phyloP scores from a whole-genome alignment of 495 filamentous ascomycete genomes.

The Saxophila tyrrhenica region DNA sequence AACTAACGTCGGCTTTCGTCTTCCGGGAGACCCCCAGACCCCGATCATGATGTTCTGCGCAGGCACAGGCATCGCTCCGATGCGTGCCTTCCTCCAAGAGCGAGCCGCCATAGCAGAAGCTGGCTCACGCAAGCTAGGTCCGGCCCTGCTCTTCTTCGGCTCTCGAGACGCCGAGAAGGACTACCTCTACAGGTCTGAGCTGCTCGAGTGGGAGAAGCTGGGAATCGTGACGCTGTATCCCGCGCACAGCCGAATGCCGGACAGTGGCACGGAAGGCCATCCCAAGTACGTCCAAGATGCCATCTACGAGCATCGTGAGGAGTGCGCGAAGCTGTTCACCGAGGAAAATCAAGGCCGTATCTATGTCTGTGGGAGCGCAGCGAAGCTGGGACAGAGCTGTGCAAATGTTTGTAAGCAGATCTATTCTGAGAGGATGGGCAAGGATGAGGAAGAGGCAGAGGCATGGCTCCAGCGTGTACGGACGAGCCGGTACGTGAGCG shows the following conservation, averaged over 20 bases:
- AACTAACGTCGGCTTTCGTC: conserved; percentile 52
- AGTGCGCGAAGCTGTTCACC: conserved; percentile 13
- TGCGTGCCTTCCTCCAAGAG: conserved; percentile 29
- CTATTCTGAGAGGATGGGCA: conserved; percentile 8
- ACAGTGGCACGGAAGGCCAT: background rate
- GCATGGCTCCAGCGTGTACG: background rate
- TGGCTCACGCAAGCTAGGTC: conserved; percentile 19
- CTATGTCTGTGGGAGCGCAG: conserved; percentile 6
- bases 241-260: conserved; percentile 7
- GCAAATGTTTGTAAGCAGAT: conserved; percentile 5
- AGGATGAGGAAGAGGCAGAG: conserved; percentile 5
- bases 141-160: conserved; percentile 28
- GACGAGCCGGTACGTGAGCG: background rate
- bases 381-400: conserved; percentile 12
- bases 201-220: conserved; percentile 19
- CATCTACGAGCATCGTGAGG: conserved; percentile 17
- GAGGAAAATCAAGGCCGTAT: conserved; percentile 5
- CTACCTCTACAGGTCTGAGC: conserved; percentile 18
- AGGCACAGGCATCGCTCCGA: conserved; percentile 27
- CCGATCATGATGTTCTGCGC: conserved; percentile 41
- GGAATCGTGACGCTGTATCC: conserved; percentile 24
- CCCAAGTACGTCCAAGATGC: conserved; percentile 25
- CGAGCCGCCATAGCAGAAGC: conserved; percentile 18
- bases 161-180: conserved; percentile 18
- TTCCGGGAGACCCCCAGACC: conserved; percentile 46